A percentile compares a stretch with the other conserved stretches of the same genome.
These are phyloP conservation scores for Agrocybe chaxingu DNA, from an alignment of 768 basidiomycete species.

Conservation along the genomic window DNA sequence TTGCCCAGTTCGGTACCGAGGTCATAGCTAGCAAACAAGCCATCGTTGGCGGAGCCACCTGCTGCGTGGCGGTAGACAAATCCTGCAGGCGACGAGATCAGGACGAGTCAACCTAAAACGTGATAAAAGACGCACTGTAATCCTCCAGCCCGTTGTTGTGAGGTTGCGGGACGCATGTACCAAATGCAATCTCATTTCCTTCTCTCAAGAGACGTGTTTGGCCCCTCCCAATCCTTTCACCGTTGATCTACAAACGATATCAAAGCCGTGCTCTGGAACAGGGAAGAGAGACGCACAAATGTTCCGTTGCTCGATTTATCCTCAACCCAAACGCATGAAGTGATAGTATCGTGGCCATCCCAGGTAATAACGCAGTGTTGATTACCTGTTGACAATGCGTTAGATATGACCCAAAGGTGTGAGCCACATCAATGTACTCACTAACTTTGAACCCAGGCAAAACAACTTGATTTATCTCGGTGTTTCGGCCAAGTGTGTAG, in stretches of 20 bases:
- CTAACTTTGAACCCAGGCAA: constrained; percentile 74
- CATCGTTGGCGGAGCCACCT: constrained; percentile 41
- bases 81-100: constrained; percentile 33
- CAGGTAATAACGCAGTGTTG: constrained; percentile 55
- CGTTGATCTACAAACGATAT: constrained; percentile 54
- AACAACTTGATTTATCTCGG: constrained; percentile 45
- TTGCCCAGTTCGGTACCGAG: constrained; percentile 73
- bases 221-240: constrained; percentile 56
- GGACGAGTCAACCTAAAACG: background rate
- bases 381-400: constrained; percentile 39
- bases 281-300: constrained; percentile 41
- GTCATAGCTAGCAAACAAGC: constrained; percentile 66
- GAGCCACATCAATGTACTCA: constrained; percentile 32
- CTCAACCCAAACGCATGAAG: constrained; percentile 42
- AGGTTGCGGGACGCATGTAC: constrained; percentile 47
- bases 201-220: constrained; percentile 57
- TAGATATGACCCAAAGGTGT: background rate
- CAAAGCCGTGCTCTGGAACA: background rate
- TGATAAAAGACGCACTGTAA: constrained; percentile 53
- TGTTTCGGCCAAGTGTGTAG: constrained; percentile 55
- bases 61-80: constrained; percentile 72
- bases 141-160: constrained; percentile 55
- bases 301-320: constrained; percentile 76
- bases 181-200: constrained; percentile 88
- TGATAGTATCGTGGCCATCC: constrained; percentile 47